Base-by-base conservation (phyloP, 805 yeast genomes). In the Suhomyces prunicola region DNA sequence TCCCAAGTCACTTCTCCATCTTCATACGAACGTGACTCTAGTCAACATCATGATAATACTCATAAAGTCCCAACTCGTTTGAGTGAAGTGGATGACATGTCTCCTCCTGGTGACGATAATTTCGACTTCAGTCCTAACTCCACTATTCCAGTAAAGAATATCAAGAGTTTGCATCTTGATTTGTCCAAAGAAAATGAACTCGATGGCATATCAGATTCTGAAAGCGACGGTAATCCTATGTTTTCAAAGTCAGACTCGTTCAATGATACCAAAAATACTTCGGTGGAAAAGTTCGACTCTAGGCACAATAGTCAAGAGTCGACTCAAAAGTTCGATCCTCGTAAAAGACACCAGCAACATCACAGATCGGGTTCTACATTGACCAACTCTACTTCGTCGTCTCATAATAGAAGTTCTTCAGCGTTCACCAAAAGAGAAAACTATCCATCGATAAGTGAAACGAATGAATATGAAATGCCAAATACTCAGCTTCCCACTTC, bases 341-440 rank as follows among this genome's bases (percentile, higher is more conserved):
- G 49, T 35, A 47, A 36, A n/a, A 33, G 49, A 35, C 49, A 47
- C 44, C 41, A 40, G 24, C 44, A 23, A 8, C 46, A 42, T 9
- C 31, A 19, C 26, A 27, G 44, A n/a, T n/a, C 47, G 12, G 44
- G 7, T 23, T 19, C 42, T 12, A 13, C 47, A 17, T 7, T 17
- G 23, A n/a, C 17, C 17, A 31, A 9, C 22, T 36, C 33, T n/a
- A 39, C 42, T 39, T 24, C 45, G 8, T 36, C 44, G 24, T 36
- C 44, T 17, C 31, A 15, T 8, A 24, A 40, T 15, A 17, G 29
- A 39, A 48, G 61, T 40, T 62, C 69, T 4, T 48, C 62, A 6
- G 68, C 69, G 2, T 64, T 71, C 36, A 66, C 69, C 49, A 70
- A 60, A 48, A 54, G 60, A 24, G 76, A 72, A 26, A 17, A 15